Conservation (phyloP, 129 eudicot species). For the Escallonia rubra region DNA sequence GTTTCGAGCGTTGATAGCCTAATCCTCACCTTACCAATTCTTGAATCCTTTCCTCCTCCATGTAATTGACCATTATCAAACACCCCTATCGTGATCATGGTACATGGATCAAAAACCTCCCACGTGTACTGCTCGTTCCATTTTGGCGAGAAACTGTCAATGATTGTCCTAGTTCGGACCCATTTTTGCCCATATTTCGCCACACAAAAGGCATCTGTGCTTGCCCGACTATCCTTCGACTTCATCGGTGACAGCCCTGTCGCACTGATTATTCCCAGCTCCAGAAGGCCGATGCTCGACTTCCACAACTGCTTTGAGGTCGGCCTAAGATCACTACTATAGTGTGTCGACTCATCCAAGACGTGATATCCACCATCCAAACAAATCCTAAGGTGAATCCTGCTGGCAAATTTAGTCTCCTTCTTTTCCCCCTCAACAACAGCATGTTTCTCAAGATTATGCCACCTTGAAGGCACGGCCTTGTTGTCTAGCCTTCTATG, state of each 20-base stretch:
- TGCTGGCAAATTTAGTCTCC: constrained; percentile 62
- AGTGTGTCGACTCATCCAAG: constrained; percentile 74
- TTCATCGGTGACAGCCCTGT: constrained; percentile 73
- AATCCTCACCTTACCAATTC: constrained; percentile 83
- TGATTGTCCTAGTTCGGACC: constrained; percentile 82
- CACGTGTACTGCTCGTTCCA: constrained; percentile 98
- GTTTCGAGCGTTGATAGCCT: constrained; percentile 79
- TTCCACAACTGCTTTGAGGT: constrained; percentile 72
- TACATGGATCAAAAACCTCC: constrained; percentile 90
- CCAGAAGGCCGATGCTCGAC: constrained; percentile 67
- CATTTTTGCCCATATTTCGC: constrained; percentile 84
- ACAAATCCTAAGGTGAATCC: constrained; percentile 73
- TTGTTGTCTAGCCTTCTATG: constrained; percentile 69
- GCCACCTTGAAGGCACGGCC: constrained; percentile 71
- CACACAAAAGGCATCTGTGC: constrained; percentile 85
- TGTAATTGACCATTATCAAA: constrained; percentile 68
- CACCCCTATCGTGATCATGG: constrained; percentile 72
- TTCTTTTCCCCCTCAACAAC: constrained; percentile 62
- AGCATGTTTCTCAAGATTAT: constrained; percentile 63
- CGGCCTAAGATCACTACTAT: constrained; percentile 72
- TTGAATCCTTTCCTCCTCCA: constrained; percentile 47
- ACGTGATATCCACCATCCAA: constrained; percentile 95
- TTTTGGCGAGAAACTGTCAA: constrained; percentile 55
- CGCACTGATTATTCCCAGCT: constrained; percentile 81
- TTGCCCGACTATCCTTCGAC: constrained; percentile 58